Evolutionary conservation across 2,329 filamentous ascomycete genomes (phyloP), one percentile per base, ranked within the genome.

Genomic region (Incumbomyces lentus): DNA sequence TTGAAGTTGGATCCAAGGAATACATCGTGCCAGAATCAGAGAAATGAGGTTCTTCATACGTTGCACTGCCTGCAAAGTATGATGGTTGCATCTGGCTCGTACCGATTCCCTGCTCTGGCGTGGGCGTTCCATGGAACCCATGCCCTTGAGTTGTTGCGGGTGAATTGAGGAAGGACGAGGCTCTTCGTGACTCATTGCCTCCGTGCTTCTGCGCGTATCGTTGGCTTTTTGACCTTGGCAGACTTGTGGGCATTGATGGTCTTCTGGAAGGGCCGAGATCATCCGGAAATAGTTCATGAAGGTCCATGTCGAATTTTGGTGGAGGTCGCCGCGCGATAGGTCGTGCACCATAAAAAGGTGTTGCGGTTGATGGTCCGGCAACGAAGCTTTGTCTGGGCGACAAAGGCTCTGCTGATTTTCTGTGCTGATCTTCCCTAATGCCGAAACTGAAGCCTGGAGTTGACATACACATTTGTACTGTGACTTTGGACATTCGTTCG

Each of bases 401-500:
- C 11, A 26, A 26, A 18, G 37, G 19, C 18, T 42, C 44, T 29
- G 44, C n/a, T 12, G 12, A 7, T 13, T 7, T 32, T 11, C 14
- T 17, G 13, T 31, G 16, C 30, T 33, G 30, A 4, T 32, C 32
- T 16, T 38, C 42, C 30, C n/a, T 45, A 3, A 22, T 17, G 18
- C 34, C 36, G 26, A 56, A 64, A 29, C 85, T 86, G 54, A 93
- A 93, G 0, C 86, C 86, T 14, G 84, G 89, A 1, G 83, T 90
- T 1, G 84, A 86, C 62, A 89, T 82, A 55, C 86, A 88, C 89
- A 95, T 95, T 61, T 90, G 86, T 41, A 96, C 84, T 0, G 90
- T 96, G 8, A 89, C 89, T 68, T 92, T 94, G 58, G 86, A 89
- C 69, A 95, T 96, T 33, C 90, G 79, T 58, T 94, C 86, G 61